phyloP scores from a whole-genome alignment of 225 moss, liverwort and hornwort species.

The Pseudoscleropodium purum region DNA sequence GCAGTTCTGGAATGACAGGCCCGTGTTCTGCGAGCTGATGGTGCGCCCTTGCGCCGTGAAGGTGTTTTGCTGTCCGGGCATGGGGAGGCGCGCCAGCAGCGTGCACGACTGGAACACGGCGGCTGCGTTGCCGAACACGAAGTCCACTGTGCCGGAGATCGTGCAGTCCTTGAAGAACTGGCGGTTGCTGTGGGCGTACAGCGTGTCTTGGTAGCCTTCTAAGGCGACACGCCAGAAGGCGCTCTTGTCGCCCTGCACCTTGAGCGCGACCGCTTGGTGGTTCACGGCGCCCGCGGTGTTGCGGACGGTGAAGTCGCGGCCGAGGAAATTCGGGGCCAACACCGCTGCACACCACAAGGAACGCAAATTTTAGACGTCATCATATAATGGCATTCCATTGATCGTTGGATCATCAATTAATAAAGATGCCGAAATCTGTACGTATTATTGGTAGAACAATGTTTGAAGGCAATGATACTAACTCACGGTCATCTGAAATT shows the following conservation, averaged over 20 bases:
- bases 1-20: slow-evolving; percentile 61
- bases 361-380: no score
- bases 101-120: slow-evolving; percentile 63
- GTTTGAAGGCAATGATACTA: no score
- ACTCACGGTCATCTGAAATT: not conserved
- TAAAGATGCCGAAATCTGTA: not conserved
- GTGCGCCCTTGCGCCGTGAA: slow-evolving; percentile 67
- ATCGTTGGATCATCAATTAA: not conserved
- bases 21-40: slow-evolving; percentile 48
- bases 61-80: slow-evolving; percentile 14
- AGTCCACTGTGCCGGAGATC: slow-evolving; percentile 59
- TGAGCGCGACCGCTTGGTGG: slow-evolving; percentile 67
- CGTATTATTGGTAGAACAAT: no score
- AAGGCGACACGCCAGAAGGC: slow-evolving; percentile 46
- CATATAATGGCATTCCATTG: not conserved
- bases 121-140: slow-evolving; percentile 58
- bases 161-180: slow-evolving; percentile 61
- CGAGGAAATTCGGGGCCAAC: slow-evolving; percentile 37
- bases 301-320: slow-evolving; percentile 54
- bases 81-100: slow-evolving; percentile 13
- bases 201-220: slow-evolving; percentile 71
- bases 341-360: slow-evolving; percentile 19
- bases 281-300: slow-evolving; percentile 62
- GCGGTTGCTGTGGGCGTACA: slow-evolving; percentile 59
- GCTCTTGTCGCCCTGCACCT: slow-evolving; percentile 57